Evolutionary conservation across 2,329 filamentous ascomycete species (phyloP).

Genomic region (Acrodontium crateriforme): DNA sequence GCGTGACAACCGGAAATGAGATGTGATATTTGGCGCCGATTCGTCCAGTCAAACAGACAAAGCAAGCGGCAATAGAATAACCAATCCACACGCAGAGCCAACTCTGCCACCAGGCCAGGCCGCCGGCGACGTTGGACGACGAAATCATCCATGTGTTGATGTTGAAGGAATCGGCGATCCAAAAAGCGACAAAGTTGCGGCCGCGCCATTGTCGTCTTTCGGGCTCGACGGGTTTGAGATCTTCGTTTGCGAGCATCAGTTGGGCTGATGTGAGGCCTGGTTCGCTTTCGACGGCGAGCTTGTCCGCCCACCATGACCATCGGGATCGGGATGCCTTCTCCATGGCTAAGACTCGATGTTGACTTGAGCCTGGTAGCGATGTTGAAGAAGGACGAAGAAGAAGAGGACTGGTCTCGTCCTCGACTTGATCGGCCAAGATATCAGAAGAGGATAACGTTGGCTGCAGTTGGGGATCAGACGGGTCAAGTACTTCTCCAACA

Average conservation of each 20-base stretch:
- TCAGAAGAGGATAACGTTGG: too few species aligned
- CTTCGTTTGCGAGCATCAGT: conserved; percentile 71
- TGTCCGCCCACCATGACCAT: too few species aligned
- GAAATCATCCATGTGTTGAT: conserved; percentile 76
- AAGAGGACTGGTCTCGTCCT: too few species aligned
- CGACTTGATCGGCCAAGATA: too few species aligned
- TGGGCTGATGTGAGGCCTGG: conserved; percentile 64
- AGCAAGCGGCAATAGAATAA: conserved; percentile 61
- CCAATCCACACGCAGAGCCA: conserved; percentile 44
- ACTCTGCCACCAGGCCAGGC: conserved; percentile 37
- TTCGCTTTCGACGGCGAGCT: conserved; percentile 60
- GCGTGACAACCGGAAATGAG: conserved; percentile 67
- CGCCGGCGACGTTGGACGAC: conserved; percentile 53
- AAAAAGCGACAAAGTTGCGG: conserved; percentile 77
- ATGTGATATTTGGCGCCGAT: conserved; percentile 83
- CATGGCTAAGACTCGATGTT: too few species aligned
- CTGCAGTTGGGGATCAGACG: too few species aligned
- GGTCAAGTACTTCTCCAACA: too few species aligned
- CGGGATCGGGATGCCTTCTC: too few species aligned
- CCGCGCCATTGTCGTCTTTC: conserved; percentile 69
- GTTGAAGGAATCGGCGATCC: conserved; percentile 75
- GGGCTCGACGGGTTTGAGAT: conserved; percentile 50
- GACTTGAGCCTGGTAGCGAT: too few species aligned
- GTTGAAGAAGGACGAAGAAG: too few species aligned
- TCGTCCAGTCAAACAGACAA: conserved; percentile 64